phyloP scores from a whole-genome alignment of 2,329 filamentous ascomycete species.

The Aspergillus versicolor region DNA sequence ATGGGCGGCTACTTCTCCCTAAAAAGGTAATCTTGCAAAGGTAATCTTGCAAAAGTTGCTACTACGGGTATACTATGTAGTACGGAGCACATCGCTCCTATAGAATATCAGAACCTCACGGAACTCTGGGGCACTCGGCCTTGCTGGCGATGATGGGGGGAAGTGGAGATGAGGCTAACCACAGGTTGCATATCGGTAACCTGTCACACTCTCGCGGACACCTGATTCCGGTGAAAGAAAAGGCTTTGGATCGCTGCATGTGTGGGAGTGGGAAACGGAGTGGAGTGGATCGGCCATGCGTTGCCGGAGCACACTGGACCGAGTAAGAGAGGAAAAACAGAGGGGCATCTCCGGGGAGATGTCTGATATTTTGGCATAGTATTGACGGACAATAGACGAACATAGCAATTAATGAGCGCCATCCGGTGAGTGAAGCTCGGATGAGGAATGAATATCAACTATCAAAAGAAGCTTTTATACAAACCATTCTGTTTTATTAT shows the following conservation, averaged over 20 bases:
- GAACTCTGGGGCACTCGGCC: neutral
- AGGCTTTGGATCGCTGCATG: neutral
- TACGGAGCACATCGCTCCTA: constrained; percentile 6
- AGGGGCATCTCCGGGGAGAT: constrained; percentile 7
- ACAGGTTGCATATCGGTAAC: neutral
- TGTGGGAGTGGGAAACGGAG: constrained; percentile 9
- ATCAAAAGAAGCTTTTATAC: neutral
- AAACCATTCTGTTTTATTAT: neutral
- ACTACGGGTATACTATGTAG: neutral
- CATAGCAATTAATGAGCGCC: no score
- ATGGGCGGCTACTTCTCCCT: constrained; percentile 5
- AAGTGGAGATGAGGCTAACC: constrained; percentile 7
- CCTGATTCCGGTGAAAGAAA: constrained; percentile 17
- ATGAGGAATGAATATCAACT: neutral
- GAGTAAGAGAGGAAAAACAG: constrained; percentile 10
- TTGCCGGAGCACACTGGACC: constrained; percentile 36
- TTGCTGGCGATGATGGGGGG: neutral
- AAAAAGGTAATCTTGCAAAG: neutral
- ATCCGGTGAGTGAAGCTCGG: neutral
- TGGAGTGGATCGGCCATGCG: constrained; percentile 13
- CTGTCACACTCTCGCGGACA: neutral
- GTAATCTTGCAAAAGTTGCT: neutral
- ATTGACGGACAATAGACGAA: neutral
- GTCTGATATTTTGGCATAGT: neutral
- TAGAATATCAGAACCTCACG: neutral